Conservation (phyloP, 805 yeast species). For the Lachancea nothofagi region DNA sequence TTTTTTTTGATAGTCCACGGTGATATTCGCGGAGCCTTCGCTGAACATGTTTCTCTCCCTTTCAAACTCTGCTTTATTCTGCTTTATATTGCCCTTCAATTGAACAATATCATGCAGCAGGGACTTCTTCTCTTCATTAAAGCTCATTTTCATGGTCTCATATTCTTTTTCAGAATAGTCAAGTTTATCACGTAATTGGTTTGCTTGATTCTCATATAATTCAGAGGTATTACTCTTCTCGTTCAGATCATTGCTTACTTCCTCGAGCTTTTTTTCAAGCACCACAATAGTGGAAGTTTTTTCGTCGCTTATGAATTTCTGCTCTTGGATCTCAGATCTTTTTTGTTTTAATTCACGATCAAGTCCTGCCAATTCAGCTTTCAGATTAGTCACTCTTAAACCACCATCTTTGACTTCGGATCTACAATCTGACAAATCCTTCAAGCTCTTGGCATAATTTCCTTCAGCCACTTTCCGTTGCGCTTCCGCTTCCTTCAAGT, state of each 20-base stretch:
- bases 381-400: neutral
- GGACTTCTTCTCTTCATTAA: neutral
- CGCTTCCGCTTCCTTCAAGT: neutral
- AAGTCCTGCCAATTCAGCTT: neutral
- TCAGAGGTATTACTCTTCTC: neutral
- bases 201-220: neutral
- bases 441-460: neutral
- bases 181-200: neutral
- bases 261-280: neutral
- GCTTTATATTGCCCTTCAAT: conserved; percentile 34
- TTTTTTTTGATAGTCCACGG: conserved; percentile 40
- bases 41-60: conserved; percentile 43
- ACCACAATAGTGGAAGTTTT: too few relatives aligned
- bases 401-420: too few relatives aligned
- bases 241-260: neutral
- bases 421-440: too few relatives aligned
- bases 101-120: conserved; percentile 28
- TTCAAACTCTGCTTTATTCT: conserved; percentile 42
- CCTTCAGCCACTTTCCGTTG: too few relatives aligned
- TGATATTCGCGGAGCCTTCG: conserved; percentile 44
- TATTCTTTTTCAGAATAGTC: neutral
- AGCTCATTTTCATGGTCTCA: neutral
- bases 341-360: too few relatives aligned
- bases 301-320: too few relatives aligned
- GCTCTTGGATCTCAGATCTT: too few relatives aligned